Evolutionary conservation across 129 eudicot species (phyloP), one percentile per base, ranked within the genome.

Genomic region (Cynara cardunculus): DNA sequence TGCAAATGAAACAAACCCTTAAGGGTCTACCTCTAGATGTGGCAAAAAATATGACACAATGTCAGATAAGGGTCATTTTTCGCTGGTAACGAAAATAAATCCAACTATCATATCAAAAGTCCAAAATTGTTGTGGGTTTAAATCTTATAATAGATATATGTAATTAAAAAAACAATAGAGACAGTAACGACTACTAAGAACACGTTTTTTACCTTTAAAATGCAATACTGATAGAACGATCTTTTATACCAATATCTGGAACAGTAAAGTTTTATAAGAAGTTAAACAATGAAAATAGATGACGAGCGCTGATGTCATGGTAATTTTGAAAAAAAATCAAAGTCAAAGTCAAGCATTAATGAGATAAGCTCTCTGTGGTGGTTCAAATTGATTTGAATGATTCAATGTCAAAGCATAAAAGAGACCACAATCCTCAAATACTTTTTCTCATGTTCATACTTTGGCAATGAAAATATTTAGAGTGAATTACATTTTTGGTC

Each of bases 301-400:
- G n/a, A n/a, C n/a, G n/a, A n/a, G n/a, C n/a, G n/a, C n/a, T n/a
- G n/a, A n/a, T n/a, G 21, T 46, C 2, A 49, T 49, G 4, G 7
- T 8, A 16, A 49, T 49, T 49, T 49, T 31, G 16, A 9, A 24
- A 53, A 9, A 46, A 72, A 68, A 37, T 82, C 80, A 82, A 68
- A 68, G 62, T 1, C 56, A 82, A 75, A 82, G 85, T 82, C 85
- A 69, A 53, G 19, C 19, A n/a, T 25, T 66, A 14, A 72, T 35
- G 39, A 53, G 10, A 72, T n/a, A 68, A 75, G 28, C 64, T 68
- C 44, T n/a, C 39, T 75, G 18, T n/a, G 30, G 71, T 32, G 85
- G 81, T 68, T 68, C 61, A 32, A 12, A 37, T 44, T 82, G 21
- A 32, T 53, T 75, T 75, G 76, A 82, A 49, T 32, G 21, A 34